A percentile compares a stretch with the other conserved stretches of the same genome.
Conservation (phyloP, 164 flowering plant species). For the Echeveria elegans region DNA sequence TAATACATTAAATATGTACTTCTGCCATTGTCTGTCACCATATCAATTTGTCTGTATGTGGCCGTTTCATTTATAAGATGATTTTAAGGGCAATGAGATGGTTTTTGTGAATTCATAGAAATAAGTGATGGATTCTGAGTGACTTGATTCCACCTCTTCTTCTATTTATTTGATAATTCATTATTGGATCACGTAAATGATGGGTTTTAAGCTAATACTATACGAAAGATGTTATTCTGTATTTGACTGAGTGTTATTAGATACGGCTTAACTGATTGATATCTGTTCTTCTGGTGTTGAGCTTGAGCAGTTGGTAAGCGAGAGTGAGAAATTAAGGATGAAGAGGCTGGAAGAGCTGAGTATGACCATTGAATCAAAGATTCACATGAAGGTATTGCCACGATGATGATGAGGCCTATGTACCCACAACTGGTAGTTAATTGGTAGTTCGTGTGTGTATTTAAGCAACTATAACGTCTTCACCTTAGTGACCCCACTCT, state of each 20-base stretch:
- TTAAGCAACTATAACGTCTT: not conserved
- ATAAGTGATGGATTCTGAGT: not conserved
- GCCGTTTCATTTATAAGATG: not conserved
- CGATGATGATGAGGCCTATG: slow-evolving; percentile 1
- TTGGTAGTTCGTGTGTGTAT: slow-evolving; percentile 8
- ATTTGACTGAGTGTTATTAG: too few relatives aligned
- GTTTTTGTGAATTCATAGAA: not conserved
- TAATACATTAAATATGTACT: not conserved
- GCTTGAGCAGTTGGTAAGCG: slow-evolving; percentile 53
- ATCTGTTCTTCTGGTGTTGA: not conserved
- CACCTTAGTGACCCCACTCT: not conserved
- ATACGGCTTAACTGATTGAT: not conserved
- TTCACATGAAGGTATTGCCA: not conserved
- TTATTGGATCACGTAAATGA: too few relatives aligned
- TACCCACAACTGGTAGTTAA: not conserved
- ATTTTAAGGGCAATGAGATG: too few relatives aligned
- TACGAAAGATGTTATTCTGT: not conserved
- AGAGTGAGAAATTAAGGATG: slow-evolving; percentile 69
- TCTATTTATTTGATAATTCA: not conserved
- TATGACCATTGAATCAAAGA: slow-evolving; percentile 43
- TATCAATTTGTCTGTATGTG: not conserved
- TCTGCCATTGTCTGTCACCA: not conserved
- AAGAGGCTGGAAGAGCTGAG: slow-evolving; percentile 75
- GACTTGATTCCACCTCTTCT: not conserved
- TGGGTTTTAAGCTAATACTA: not conserved